phyloP scores from a whole-genome alignment of 805 yeast species.

The Kluyveromyces siamensis region DNA sequence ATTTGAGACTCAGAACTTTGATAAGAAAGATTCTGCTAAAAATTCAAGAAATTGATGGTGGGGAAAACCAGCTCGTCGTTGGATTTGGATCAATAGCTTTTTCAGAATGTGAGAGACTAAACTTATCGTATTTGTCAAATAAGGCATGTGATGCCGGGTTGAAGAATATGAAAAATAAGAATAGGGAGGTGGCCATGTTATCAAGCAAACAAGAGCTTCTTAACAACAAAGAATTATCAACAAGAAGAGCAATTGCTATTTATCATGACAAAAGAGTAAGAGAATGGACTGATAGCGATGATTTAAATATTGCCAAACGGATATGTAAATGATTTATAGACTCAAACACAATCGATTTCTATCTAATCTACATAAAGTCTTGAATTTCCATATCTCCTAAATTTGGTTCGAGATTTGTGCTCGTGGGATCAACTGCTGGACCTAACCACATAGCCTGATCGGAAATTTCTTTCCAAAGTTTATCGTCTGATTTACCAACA shows the following conservation, averaged over 20 bases:
- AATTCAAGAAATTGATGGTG: slow-evolving; percentile 46
- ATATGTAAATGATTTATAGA: slow-evolving; percentile 11
- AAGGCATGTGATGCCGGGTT: slow-evolving; percentile 4
- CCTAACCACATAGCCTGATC: slow-evolving; percentile 71
- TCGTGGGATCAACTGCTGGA: slow-evolving; percentile 28
- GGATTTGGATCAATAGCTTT: slow-evolving; percentile 41
- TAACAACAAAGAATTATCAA: slow-evolving; percentile 24
- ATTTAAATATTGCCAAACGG: slow-evolving; percentile 38
- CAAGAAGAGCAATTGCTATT: slow-evolving; percentile 23
- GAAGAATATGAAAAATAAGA: slow-evolving; percentile 11
- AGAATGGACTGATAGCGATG: slow-evolving; percentile 54
- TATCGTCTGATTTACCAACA: slow-evolving; percentile 35
- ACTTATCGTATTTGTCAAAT: slow-evolving; percentile 7
- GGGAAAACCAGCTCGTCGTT: slow-evolving; percentile 49
- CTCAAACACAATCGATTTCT: not conserved
- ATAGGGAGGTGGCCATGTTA: slow-evolving; percentile 20
- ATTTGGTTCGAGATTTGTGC: slow-evolving; percentile 17
- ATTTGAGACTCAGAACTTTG: slow-evolving; percentile 31
- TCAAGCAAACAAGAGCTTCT: slow-evolving; percentile 39
- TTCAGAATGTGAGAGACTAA: slow-evolving; percentile 26
- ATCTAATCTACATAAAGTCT: slow-evolving; percentile 1
- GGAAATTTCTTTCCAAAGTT: slow-evolving; percentile 71
- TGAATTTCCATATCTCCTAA: slow-evolving; percentile 11
- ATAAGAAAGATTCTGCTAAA: slow-evolving; percentile 36
- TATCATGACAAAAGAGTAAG: slow-evolving; percentile 44